These are phyloP conservation scores for Chlamydomonas sphaeroides DNA, from an alignment of 139 green algal genomes.

Conservation along the genomic window DNA sequence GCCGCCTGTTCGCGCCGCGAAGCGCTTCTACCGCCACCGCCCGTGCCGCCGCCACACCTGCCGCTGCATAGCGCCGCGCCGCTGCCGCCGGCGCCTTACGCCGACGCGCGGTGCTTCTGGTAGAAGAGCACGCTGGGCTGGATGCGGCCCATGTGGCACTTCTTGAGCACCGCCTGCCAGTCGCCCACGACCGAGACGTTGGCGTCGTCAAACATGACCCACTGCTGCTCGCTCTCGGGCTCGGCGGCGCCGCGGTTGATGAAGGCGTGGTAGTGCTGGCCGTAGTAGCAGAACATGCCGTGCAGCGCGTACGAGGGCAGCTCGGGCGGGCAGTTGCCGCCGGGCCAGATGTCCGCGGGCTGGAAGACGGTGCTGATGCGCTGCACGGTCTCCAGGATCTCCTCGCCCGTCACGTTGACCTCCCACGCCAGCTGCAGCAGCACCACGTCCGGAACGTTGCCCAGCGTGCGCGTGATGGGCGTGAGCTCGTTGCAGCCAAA, in stretches of 20 bases:
- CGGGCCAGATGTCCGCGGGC: slow-evolving; percentile 6
- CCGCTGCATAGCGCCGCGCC: too few relatives aligned
- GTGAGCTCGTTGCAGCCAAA: slow-evolving; percentile 56
- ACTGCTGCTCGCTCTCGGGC: slow-evolving; percentile 45
- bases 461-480: slow-evolving; percentile 35
- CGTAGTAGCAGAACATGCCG: slow-evolving; percentile 91
- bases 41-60: too few relatives aligned
- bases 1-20: too few relatives aligned
- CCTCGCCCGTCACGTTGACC: slow-evolving; percentile 43
- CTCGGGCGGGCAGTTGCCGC: background rate
- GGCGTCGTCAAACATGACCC: slow-evolving; percentile 86
- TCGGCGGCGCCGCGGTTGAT: slow-evolving; percentile 53
- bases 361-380: slow-evolving; percentile 31
- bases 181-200: slow-evolving; percentile 47
- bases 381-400: slow-evolving; percentile 49
- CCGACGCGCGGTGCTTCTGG: slow-evolving; percentile 7
- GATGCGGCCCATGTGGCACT: slow-evolving; percentile 73
- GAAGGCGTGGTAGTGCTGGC: slow-evolving; percentile 89
- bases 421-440: slow-evolving; percentile 78
- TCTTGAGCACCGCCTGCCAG: slow-evolving; percentile 71
- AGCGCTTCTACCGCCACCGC: too few relatives aligned
- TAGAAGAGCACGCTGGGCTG: slow-evolving; percentile 78
- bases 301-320: slow-evolving; percentile 64
- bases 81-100: too few relatives aligned
- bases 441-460: slow-evolving; percentile 59